Conservation (phyloP, 1,139 yeast genomes). For the Candida dubliniensis region DNA sequence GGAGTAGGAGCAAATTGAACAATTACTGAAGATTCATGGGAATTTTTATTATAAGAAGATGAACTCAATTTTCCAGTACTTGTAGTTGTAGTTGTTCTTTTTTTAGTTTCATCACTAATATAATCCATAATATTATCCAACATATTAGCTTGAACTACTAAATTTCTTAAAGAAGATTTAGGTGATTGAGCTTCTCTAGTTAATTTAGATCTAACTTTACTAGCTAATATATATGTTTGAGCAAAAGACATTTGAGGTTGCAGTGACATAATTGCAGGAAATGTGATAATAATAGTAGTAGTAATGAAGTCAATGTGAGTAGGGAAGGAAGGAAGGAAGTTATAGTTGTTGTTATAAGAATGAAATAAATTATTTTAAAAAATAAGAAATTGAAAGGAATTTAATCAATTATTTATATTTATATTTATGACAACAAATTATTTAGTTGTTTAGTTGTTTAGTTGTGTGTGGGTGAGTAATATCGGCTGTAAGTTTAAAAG, state of each 20-base stretch:
- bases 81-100: too few relatives aligned
- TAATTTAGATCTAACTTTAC: constrained; percentile 66
- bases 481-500: too few relatives aligned
- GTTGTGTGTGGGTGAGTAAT: too few relatives aligned
- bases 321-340: too few relatives aligned
- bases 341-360: too few relatives aligned
- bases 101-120: constrained; percentile 34
- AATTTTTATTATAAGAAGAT: too few relatives aligned
- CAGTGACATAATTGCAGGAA: constrained; percentile 1
- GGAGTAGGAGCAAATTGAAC: constrained; percentile 6
- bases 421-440: too few relatives aligned
- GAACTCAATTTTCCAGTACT: constrained; percentile 3
- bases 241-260: constrained; percentile 38
- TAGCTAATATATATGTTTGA: constrained; percentile 66
- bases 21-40: constrained; percentile 1
- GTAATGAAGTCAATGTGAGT: constrained; percentile 1
- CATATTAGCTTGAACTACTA: constrained; percentile 77
- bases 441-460: too few relatives aligned
- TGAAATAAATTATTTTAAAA: too few relatives aligned
- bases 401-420: too few relatives aligned
- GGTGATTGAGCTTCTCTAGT: constrained; percentile 64
- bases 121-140: constrained; percentile 67
- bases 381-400: too few relatives aligned
- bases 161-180: constrained; percentile 58
- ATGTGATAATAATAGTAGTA: not conserved